Conservation (phyloP, 2,329 filamentous ascomycete species). For the Sclerotinia borealis region DNA sequence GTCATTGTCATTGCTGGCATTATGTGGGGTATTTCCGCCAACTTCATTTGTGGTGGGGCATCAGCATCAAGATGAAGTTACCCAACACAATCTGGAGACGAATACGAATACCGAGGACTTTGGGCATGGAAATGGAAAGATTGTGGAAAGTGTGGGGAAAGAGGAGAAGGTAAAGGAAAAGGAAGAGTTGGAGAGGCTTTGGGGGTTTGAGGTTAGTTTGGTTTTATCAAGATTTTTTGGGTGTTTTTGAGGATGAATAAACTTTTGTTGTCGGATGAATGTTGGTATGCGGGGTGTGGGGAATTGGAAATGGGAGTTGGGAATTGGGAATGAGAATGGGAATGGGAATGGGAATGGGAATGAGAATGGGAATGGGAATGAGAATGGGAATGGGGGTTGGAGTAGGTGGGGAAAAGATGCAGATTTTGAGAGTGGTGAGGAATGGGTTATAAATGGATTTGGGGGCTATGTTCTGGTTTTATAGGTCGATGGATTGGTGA, state of each 20-base stretch:
- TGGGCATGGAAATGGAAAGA: constrained; percentile 2
- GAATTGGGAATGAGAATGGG: too few relatives aligned
- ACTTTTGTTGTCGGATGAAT: too few relatives aligned
- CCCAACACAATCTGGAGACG: too few relatives aligned
- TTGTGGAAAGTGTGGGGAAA: constrained; percentile 30
- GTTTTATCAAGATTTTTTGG: too few relatives aligned
- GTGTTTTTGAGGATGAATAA: not conserved
- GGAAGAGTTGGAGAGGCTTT: constrained; percentile 50
- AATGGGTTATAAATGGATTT: not conserved
- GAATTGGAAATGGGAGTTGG: too few relatives aligned
- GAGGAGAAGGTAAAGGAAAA: constrained; percentile 46
- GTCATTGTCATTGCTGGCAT: not conserved
- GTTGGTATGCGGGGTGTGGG: too few relatives aligned
- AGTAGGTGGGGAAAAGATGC: not conserved
- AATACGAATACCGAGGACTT: not conserved
- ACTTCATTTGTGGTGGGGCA: not conserved
- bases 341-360: not conserved
- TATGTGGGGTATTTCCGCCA: not conserved
- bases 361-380: not conserved
- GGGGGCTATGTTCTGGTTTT: not conserved
- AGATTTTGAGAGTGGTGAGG: not conserved
- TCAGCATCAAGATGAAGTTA: not conserved
- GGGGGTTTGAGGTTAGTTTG: constrained; percentile 47
- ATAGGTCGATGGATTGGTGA: not conserved
- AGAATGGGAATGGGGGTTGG: too few relatives aligned